phyloP scores from a whole-genome alignment of 208 protist species.

The Phytomonas sp. region DNA sequence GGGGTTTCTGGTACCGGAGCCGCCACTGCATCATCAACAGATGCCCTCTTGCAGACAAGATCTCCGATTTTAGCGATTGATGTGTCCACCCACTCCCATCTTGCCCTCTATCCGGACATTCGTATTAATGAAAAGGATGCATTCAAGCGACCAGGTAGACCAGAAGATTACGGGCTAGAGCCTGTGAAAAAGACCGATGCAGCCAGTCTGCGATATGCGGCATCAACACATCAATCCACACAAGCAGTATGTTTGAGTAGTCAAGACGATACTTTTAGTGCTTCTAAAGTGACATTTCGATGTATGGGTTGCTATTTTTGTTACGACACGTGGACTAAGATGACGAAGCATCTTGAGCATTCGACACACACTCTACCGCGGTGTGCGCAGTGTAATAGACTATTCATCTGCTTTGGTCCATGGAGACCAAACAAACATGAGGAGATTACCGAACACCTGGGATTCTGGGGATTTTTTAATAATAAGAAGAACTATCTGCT shows the following conservation, averaged over 20 bases:
- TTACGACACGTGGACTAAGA: constrained; percentile 55
- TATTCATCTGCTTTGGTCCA: constrained; percentile 58
- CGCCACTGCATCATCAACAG: not conserved
- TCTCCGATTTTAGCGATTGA: constrained; percentile 8
- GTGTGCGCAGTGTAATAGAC: constrained; percentile 38
- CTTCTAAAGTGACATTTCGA: constrained; percentile 19
- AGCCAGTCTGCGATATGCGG: not conserved
- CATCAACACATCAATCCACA: not conserved
- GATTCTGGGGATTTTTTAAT: constrained; percentile 62
- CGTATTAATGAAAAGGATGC: constrained; percentile 17
- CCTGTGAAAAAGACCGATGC: constrained; percentile 3
- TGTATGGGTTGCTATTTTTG: constrained; percentile 56
- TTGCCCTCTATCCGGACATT: constrained; percentile 14
- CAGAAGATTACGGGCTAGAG: constrained; percentile 15
- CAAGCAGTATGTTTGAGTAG: not conserved
- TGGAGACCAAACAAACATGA: constrained; percentile 45
- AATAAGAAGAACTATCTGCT: constrained; percentile 42
- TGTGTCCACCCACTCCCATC: constrained; percentile 15
- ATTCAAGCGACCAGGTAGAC: constrained; percentile 14
- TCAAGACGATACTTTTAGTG: not conserved
- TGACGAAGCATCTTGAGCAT: constrained; percentile 55
- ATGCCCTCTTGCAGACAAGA: not conserved
- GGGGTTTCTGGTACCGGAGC: not conserved
- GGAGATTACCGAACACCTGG: constrained; percentile 28
- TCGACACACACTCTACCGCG: constrained; percentile 43